Base-by-base conservation (phyloP, 129 eudicot genomes). In the Deinandra increscens region DNA sequence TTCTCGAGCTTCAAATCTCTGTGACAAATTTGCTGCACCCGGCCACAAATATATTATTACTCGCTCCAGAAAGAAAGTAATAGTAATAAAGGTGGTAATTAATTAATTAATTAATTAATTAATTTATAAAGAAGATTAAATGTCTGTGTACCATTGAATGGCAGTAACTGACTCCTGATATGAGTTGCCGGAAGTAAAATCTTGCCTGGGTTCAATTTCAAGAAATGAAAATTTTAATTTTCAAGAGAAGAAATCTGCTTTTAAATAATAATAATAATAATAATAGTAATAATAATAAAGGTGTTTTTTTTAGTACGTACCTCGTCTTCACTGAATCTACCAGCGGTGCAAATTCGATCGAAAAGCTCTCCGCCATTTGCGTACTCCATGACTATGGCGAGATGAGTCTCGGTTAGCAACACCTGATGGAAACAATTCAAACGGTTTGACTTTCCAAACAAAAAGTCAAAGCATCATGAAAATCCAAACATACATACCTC, bases 91-190 rank as follows among this genome's bases (percentile, higher is more conserved):
- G n/a, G n/a, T n/a, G n/a, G n/a, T n/a, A n/a, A n/a, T n/a, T n/a
- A n/a, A n/a, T n/a, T n/a, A n/a, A n/a, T n/a, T n/a, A n/a, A n/a
- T n/a, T n/a, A n/a, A n/a, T n/a, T n/a, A n/a, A n/a, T n/a, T n/a
- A n/a, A n/a, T n/a, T n/a, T n/a, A n/a, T n/a, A n/a, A n/a, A n/a
- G n/a, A n/a, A n/a, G n/a, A n/a, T n/a, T n/a, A n/a, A n/a, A n/a
- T n/a, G n/a, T n/a, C n/a, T n/a, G n/a, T n/a, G n/a, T 86, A 91
- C 98, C 96, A 88, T 91, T 14, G 98, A 88, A 75, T 91, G 97
- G 70, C 97, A 91, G 79, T 85, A 91, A 62, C 96, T 87, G 65
- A 91, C 97, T 80, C 97, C 97, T 9, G 97, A 91, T 75, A 88
- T 88, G 74, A 91, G 83, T 85, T 89, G 96, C 59, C 85, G 85